Conservation (phyloP, 2,329 filamentous ascomycete genomes). For the Chrysosporium queenslandicum region DNA sequence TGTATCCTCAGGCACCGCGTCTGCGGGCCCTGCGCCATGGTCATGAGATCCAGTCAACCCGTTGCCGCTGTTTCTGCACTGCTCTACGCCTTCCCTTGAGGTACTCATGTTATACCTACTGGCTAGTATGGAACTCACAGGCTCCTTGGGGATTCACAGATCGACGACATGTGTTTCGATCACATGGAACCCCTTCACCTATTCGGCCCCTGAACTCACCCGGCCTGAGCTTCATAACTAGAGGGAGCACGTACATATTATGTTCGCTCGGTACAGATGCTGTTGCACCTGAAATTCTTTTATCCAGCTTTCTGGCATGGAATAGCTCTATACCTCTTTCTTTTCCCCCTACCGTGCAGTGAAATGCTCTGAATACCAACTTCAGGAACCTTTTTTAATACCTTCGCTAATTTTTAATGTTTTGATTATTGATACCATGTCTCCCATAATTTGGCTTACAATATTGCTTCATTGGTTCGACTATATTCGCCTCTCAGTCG, state of each 20-base stretch:
- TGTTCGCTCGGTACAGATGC: too few relatives aligned
- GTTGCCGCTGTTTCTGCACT: neutral
- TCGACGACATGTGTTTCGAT: neutral
- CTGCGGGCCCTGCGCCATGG: too few relatives aligned
- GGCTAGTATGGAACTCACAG: too few relatives aligned
- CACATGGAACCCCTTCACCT: constrained; percentile 1
- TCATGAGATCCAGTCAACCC: neutral
- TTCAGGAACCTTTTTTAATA: neutral
- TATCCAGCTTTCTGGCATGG: neutral
- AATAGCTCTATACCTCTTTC: neutral
- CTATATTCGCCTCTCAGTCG: neutral
- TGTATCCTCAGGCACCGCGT: too few relatives aligned
- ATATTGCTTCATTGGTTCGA: neutral
- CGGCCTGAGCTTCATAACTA: too few relatives aligned
- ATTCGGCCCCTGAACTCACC: neutral
- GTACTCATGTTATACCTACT: too few relatives aligned
- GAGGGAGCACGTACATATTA: neutral
- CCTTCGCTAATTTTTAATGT: neutral
- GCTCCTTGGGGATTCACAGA: neutral
- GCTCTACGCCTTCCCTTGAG: too few relatives aligned
- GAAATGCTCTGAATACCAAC: neutral
- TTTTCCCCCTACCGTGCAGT: neutral
- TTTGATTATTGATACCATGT: neutral
- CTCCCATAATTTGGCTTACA: neutral
- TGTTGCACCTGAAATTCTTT: neutral